phyloP scores from a whole-genome alignment of 2,329 filamentous ascomycete genomes.

The Xylaria sp. region DNA sequence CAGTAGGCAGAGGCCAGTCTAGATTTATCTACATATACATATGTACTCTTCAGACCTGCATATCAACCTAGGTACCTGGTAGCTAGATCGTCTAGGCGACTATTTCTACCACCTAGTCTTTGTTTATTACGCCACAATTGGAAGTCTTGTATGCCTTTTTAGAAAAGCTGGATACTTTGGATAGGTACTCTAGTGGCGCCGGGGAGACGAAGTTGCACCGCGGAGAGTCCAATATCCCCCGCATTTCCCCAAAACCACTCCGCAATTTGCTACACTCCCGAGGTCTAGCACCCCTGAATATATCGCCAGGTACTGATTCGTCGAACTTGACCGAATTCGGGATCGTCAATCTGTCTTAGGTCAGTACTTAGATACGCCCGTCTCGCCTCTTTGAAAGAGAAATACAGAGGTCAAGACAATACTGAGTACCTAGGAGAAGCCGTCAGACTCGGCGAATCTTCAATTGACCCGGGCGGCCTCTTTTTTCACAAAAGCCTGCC shows the following conservation, averaged over 20 bases:
- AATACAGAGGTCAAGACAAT: not conserved
- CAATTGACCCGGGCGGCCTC: not conserved
- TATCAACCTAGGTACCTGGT: not conserved
- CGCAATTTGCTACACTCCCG: constrained; percentile 12
- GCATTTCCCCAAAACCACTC: constrained; percentile 39
- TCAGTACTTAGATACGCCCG: not conserved
- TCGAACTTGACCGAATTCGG: not conserved
- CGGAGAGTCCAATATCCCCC: constrained; percentile 27
- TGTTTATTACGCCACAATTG: no score
- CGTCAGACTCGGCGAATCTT: not conserved
- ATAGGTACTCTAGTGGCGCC: no score
- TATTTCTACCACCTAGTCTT: no score
- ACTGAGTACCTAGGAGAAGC: no score
- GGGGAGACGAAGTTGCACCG: not conserved
- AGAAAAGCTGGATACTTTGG: no score
- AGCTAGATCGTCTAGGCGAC: no score
- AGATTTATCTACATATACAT: no score
- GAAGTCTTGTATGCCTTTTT: no score
- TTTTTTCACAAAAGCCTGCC: not conserved
- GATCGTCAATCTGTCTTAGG: not conserved
- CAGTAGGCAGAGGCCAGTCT: not conserved
- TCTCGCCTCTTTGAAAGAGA: not conserved
- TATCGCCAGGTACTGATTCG: no score
- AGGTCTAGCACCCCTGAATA: constrained; percentile 21
- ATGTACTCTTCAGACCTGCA: not conserved